phyloP scores from a whole-genome alignment of 176 grass and related monocot species.

The Lolium multiflorum region DNA sequence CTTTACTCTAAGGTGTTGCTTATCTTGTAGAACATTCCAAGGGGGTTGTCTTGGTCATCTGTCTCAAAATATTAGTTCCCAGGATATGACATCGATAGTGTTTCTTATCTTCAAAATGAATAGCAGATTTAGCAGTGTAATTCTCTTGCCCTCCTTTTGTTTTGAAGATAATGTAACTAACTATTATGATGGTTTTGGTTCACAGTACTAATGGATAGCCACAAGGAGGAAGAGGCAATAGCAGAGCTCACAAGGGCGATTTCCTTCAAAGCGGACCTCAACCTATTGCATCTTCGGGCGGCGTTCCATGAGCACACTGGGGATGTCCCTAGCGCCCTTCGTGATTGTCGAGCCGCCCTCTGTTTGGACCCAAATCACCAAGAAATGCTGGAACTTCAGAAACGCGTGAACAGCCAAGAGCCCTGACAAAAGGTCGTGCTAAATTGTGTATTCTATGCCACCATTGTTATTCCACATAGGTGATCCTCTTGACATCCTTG shows the following conservation, averaged over 20 bases:
- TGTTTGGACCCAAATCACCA: slow-evolving; percentile 88
- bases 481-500: slow-evolving; percentile 42
- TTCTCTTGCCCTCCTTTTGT: not conserved
- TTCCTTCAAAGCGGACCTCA: slow-evolving; percentile 85
- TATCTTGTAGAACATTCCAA: not conserved
- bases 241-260: slow-evolving; percentile 77
- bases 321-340: slow-evolving; percentile 67
- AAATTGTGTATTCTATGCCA: slow-evolving; percentile 34
- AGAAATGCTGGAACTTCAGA: slow-evolving; percentile 94
- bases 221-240: slow-evolving; percentile 90
- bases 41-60: not conserved
- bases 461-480: slow-evolving; percentile 32
- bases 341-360: slow-evolving; percentile 83
- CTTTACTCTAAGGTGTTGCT: not conserved
- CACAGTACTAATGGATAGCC: slow-evolving; percentile 90
- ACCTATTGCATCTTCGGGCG: slow-evolving; percentile 84
- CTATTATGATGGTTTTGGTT: slow-evolving; percentile 32
- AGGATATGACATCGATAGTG: not conserved
- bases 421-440: slow-evolving; percentile 49
- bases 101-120: not conserved
- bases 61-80: not conserved
- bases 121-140: not conserved
- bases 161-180: not conserved
- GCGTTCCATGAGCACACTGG: slow-evolving; percentile 89
- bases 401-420: slow-evolving; percentile 89